Evolutionary conservation across 2,329 filamentous ascomycete genomes (phyloP).

Genomic region (Fusarium algeriense): DNA sequence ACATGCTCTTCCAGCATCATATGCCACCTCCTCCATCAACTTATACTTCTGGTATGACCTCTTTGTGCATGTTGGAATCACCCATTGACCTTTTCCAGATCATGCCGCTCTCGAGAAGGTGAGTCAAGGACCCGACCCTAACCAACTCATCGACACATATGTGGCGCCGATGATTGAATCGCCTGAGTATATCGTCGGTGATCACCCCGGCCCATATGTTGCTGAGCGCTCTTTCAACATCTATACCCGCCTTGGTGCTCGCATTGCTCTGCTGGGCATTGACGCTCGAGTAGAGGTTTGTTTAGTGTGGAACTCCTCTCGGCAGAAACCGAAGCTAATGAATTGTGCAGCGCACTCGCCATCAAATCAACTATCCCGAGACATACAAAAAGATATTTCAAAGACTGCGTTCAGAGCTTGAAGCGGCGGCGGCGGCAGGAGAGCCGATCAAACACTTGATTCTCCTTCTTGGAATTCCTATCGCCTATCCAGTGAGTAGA

Average conservation of each 20-base stretch:
- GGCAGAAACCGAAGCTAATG: constrained; percentile 56
- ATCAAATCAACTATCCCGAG: constrained; percentile 94
- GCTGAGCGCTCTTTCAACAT: constrained; percentile 88
- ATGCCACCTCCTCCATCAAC: constrained; percentile 86
- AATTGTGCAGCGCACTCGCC: constrained; percentile 77
- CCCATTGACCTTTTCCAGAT: constrained; percentile 38
- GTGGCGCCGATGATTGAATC: constrained; percentile 71
- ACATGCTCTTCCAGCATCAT: constrained; percentile 97
- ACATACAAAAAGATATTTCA: constrained; percentile 89
- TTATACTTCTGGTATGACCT: constrained; percentile 67
- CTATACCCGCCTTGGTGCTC: constrained; percentile 84
- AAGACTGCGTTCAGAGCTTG: constrained; percentile 79
- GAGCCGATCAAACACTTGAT: constrained; percentile 90
- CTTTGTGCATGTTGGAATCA: background rate
- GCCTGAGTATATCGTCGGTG: constrained; percentile 81
- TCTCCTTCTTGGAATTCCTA: constrained; percentile 86
- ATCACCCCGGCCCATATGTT: constrained; percentile 88
- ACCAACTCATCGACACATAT: constrained; percentile 80
- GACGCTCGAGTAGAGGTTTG: constrained; percentile 89
- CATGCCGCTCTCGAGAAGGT: constrained; percentile 41
- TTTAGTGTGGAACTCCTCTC: background rate
- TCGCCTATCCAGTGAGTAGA: constrained; percentile 78
- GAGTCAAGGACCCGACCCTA: constrained; percentile 72
- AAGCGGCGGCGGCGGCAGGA: constrained; percentile 71
- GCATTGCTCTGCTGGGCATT: constrained; percentile 86